Conservation (phyloP, 768 basidiomycete genomes). For the Boletus insuetus region DNA sequence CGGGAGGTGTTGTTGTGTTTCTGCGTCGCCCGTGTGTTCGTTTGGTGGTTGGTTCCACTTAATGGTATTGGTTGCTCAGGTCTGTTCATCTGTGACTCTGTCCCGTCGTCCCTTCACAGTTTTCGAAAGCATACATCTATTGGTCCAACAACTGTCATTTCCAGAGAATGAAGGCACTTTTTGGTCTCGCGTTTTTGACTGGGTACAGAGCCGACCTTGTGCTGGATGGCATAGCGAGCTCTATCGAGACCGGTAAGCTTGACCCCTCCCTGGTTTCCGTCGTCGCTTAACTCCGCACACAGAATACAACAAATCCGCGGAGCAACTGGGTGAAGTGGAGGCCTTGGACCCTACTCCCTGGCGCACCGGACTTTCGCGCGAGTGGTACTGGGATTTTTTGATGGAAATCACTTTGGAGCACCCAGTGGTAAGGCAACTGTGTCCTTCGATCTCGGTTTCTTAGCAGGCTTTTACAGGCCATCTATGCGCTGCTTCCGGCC, state of each 20-base stretch:
- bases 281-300: background rate
- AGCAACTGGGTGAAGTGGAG: slow-evolving; percentile 30
- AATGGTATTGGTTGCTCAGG: slow-evolving; percentile 38
- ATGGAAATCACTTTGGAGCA: slow-evolving; percentile 30
- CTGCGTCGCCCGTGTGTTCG: slow-evolving; percentile 26
- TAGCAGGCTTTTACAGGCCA: slow-evolving; percentile 14
- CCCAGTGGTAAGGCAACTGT: slow-evolving; percentile 30
- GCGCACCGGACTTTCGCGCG: slow-evolving; percentile 8
- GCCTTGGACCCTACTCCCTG: slow-evolving; percentile 28
- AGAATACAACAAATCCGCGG: slow-evolving; percentile 39
- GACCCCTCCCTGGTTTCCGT: fast-evolving
- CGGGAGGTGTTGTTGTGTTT: slow-evolving; percentile 30
- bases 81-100: slow-evolving; percentile 13
- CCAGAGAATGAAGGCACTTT: slow-evolving; percentile 38
- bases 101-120: background rate
- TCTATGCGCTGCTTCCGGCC: slow-evolving; percentile 24
- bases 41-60: slow-evolving; percentile 33
- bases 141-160: slow-evolving; percentile 38
- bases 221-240: slow-evolving; percentile 36
- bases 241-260: slow-evolving; percentile 31
- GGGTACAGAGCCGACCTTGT: slow-evolving; percentile 35
- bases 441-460: background rate
- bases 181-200: slow-evolving; percentile 37
- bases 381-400: slow-evolving; percentile 39
- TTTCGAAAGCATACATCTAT: slow-evolving; percentile 37